Percentiles rank a stretch among this genome's conserved stretches.
These are phyloP conservation scores for Neurospora sp. DNA, from an alignment of 495 filamentous ascomycete species.

Conservation along the genomic window DNA sequence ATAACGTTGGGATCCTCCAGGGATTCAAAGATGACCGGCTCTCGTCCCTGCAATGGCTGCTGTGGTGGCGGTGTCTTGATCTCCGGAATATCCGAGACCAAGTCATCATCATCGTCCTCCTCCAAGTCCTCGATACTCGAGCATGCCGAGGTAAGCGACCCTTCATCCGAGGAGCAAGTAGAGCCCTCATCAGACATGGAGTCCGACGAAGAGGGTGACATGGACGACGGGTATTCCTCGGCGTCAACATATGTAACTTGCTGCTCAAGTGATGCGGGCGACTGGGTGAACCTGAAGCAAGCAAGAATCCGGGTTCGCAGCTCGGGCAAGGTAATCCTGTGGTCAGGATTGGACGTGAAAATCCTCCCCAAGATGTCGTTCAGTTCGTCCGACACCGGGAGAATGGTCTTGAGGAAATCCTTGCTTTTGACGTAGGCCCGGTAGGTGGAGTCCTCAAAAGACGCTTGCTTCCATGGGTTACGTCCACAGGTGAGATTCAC, in stretches of 20 bases:
- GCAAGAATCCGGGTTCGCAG: conserved; percentile 64
- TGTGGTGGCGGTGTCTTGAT: conserved; percentile 31
- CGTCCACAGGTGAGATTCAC: conserved; percentile 97
- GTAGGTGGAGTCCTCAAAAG: conserved; percentile 88
- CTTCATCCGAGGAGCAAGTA: conserved; percentile 37
- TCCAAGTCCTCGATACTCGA: conserved; percentile 38
- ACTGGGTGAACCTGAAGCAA: conserved; percentile 65
- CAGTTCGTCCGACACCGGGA: conserved; percentile 84
- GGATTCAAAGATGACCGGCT: conserved; percentile 29
- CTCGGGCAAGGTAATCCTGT: conserved; percentile 77
- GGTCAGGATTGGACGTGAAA: conserved; percentile 79
- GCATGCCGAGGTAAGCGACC: conserved; percentile 33
- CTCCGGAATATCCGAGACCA: conserved; percentile 30
- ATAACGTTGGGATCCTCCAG: conserved; percentile 26
- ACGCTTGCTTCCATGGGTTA: conserved; percentile 97
- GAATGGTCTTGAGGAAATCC: conserved; percentile 82
- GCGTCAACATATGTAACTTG: conserved; percentile 32
- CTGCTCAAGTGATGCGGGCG: conserved; percentile 28
- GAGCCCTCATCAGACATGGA: conserved; percentile 32
- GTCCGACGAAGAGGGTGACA: conserved; percentile 31
- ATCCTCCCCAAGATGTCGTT: conserved; percentile 79
- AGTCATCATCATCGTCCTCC: conserved; percentile 26
- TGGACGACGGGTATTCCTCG: conserved; percentile 31
- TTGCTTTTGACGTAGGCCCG: conserved; percentile 78
- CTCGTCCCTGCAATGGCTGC: conserved; percentile 9